Evolutionary conservation across 1,284 basidiomycete genomes (phyloP), one percentile per base, ranked within the genome.

Genomic region (Anthracocystis setariae): DNA sequence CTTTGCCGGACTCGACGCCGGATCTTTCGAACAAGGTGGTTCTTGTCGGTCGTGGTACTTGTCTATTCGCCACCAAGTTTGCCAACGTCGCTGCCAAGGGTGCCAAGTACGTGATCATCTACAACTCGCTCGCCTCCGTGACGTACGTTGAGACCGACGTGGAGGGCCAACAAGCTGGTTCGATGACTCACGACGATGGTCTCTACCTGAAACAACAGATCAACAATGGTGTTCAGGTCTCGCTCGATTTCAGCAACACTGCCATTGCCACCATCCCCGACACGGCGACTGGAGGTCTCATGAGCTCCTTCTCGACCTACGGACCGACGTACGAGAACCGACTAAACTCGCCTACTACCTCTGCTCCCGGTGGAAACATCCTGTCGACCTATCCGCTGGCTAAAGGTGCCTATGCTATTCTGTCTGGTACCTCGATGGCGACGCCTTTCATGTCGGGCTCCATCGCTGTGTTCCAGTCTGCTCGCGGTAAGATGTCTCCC

Each of bases 291-390:
- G 88, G 88, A n/a, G 88, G 88, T 18, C 84, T 88, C 27, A 85
- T 88, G 24, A 87, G 87, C 4, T 77, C 79, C n/a, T 89, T 88
- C 82, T 87, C 86, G 3, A 84, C 85, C 39, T 88, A 87, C 66
- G 88, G 88, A 0, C 88, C 88, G 3, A 85, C 87, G 9, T 87
- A 88, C 76, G 88, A 90, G 73, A 84, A 88, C 77, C 86, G 83
- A 80, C 86, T 88, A 77, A 87, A 87, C 62, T 45, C 46, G 35
- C 88, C 89, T 8, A 84, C 86, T 1, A 79, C 89, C 32, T 84
- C 87, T 17, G 88, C 89, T 18, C 89, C 89, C 1, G 89, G 89
- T 52, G 87, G 86, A 9, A 87, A 79, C 78, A 78, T 79, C 33
- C 81, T 70, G 61, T 83, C 63, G 54, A 80, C 58, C 49, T 83